Evolutionary conservation across 306 rosid genomes (phyloP), one percentile per base, ranked within the genome.

Genomic region (Albizia julibrissin): DNA sequence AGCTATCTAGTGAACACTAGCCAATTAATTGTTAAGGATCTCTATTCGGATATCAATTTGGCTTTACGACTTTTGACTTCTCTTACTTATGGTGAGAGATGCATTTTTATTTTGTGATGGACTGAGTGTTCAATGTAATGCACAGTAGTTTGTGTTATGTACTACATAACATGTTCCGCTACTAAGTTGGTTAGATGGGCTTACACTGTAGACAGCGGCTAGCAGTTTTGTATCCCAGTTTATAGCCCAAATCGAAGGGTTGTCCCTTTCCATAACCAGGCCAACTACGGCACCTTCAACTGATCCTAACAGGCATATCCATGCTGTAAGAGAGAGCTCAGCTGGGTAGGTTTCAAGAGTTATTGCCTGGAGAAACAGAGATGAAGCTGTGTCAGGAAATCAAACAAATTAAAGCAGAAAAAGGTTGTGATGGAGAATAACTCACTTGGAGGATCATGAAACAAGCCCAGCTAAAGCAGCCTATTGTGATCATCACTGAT

Each of bases 271-370:
- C 96, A 93, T 91, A 10, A 95, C 76, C 52, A 92, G 43, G 21
- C 92, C 99, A 47, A 90, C 87, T 5, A 69, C 84, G 7, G 97
- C 87, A 31, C 99, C 99, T 79, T 93, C 97, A 71, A 85, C 15
- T 3, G 97, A 79, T 31, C 94, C 99, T 84, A 91, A 33, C 46
- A 92, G 69, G 85, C 99, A 95, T 82, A 93, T 92, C 99, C 94
- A 95, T 26, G 98, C 91, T 4, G 99, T 86, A 4, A 95, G 93
- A 54, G 99, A 95, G 72, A 95, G 96, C 82, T 87, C 89, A 8
- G 97, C 94, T 2, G 99, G 97, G 87, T 95, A 95, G 54, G 85
- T 54, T 78, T 86, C 85, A 16, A 95, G 91, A 10, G 98, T 95
- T 31, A 91, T 74, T 52, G 96, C 86, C 99, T 93, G 66, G 8